A percentile compares a stretch with the other conserved stretches of the same genome.
Evolutionary conservation across 2,329 filamentous ascomycete genomes (phyloP).

Genomic region (Elsinoe arachidis): DNA sequence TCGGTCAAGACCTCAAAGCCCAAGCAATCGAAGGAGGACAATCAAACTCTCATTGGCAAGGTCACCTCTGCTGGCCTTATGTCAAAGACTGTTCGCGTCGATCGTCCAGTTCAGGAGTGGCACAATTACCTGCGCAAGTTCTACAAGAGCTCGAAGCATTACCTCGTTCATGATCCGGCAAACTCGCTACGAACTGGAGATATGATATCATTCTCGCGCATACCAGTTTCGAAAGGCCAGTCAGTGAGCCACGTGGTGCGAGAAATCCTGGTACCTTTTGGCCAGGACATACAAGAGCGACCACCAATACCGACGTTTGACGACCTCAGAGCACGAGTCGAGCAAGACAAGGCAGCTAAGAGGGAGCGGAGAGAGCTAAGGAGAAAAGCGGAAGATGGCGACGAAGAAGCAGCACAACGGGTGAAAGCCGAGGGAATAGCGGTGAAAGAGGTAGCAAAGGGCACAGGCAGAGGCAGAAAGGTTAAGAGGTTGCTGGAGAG

Average conservation of each 20-base stretch:
- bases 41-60: neutral
- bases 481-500: slow-evolving; percentile 41
- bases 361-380: slow-evolving; percentile 33
- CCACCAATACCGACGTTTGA: slow-evolving; percentile 57
- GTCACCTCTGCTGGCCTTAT: slow-evolving; percentile 7
- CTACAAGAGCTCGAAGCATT: slow-evolving; percentile 26
- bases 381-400: slow-evolving; percentile 23
- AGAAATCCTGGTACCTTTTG: slow-evolving; percentile 63
- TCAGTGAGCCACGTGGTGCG: slow-evolving; percentile 64
- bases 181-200: slow-evolving; percentile 66
- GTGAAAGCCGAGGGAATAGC: slow-evolving; percentile 17
- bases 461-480: slow-evolving; percentile 1
- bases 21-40: neutral
- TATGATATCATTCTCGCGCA: slow-evolving; percentile 63
- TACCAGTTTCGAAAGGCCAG: slow-evolving; percentile 52
- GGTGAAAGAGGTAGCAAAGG: neutral
- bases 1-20: neutral
- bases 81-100: slow-evolving; percentile 8
- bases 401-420: slow-evolving; percentile 22
- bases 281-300: slow-evolving; percentile 53
- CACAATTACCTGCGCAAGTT: slow-evolving; percentile 11
- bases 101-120: slow-evolving; percentile 3
- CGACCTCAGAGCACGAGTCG: slow-evolving; percentile 49
- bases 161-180: slow-evolving; percentile 71
- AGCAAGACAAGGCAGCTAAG: slow-evolving; percentile 50